Evolutionary conservation across 495 filamentous ascomycete species (phyloP).

Genomic region (Penicillium mononematosum): DNA sequence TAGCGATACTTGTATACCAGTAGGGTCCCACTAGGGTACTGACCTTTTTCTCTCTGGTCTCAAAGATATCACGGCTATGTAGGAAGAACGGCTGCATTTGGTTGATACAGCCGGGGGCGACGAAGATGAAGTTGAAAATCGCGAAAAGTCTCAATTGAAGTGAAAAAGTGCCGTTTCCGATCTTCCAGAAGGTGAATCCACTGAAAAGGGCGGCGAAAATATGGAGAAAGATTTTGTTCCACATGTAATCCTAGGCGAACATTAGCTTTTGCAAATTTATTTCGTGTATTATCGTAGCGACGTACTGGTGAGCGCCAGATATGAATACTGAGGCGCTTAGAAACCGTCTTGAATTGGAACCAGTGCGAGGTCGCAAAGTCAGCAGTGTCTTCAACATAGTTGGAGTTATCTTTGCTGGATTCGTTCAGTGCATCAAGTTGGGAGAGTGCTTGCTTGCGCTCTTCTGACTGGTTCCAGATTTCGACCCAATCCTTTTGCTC

Average conservation of each 20-base stretch:
- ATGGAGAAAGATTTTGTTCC: constrained; percentile 45
- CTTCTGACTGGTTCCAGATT: constrained; percentile 52
- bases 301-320: constrained; percentile 81
- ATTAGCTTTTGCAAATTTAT: neutral
- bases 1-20: constrained; percentile 59
- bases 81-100: constrained; percentile 87
- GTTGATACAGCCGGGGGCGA: constrained; percentile 79
- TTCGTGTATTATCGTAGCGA: neutral
- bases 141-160: constrained; percentile 46
- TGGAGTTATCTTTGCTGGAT: constrained; percentile 31
- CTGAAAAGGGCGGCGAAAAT: constrained; percentile 42
- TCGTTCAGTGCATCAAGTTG: constrained; percentile 65
- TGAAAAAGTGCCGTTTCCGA: constrained; percentile 40
- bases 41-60: constrained; percentile 67
- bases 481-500: constrained; percentile 47
- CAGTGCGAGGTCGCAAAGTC: constrained; percentile 44
- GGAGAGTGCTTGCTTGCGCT: constrained; percentile 56
- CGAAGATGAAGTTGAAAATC: constrained; percentile 73
- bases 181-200: constrained; percentile 49
- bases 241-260: constrained; percentile 36
- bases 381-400: constrained; percentile 48
- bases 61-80: constrained; percentile 71
- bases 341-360: constrained; percentile 51
- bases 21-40: neutral
- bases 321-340: constrained; percentile 70